phyloP scores from a whole-genome alignment of 768 basidiomycete genomes.

The Russula sp. region DNA sequence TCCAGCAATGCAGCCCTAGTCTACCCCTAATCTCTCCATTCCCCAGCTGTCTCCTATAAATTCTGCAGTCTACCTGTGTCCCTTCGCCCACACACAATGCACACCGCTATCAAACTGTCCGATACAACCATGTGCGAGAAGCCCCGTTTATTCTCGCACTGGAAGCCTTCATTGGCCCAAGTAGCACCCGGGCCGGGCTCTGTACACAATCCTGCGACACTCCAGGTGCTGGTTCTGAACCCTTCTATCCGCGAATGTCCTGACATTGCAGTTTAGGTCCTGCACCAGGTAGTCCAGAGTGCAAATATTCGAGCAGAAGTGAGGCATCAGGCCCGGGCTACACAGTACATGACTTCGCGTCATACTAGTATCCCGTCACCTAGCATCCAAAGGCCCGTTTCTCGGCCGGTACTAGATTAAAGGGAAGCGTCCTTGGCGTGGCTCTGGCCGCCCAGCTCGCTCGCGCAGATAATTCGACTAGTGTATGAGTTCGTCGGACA shows the following conservation, averaged over 20 bases:
- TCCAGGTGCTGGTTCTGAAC: not conserved
- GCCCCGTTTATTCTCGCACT: conserved; percentile 13
- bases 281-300: conserved; percentile 8
- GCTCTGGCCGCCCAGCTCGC: not conserved
- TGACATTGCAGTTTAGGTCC: not conserved
- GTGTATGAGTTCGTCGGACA: not conserved
- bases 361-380: not conserved
- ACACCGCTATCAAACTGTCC: not conserved
- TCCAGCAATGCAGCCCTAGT: not conserved
- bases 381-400: not conserved
- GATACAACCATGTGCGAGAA: not conserved
- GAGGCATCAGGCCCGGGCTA: not conserved
- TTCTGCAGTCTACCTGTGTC: not conserved
- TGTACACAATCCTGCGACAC: not conserved
- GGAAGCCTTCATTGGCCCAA: conserved; percentile 13
- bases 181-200: not conserved
- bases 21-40: conserved; percentile 14
- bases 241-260: not conserved
- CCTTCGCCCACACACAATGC: not conserved
- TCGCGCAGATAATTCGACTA: not conserved
- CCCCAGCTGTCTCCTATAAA: conserved; percentile 1
- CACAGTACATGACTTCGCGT: not conserved
- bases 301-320: not conserved
- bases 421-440: not conserved
- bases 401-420: not conserved